Percentiles rank a stretch among this genome's conserved stretches.
phyloP scores from a whole-genome alignment of 2,329 filamentous ascomycete species.

The Penicillium sp. region DNA sequence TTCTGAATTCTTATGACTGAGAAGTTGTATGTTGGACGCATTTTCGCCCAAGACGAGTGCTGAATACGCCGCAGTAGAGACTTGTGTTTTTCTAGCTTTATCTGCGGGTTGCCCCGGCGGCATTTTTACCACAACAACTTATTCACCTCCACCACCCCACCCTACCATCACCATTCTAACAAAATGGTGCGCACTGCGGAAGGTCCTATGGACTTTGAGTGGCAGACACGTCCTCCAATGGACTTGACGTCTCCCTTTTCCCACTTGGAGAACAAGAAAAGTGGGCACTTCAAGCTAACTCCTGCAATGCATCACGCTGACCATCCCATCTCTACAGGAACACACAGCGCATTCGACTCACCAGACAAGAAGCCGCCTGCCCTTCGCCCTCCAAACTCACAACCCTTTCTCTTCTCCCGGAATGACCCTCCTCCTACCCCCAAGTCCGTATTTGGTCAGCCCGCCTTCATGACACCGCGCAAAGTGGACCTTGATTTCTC shows the following conservation, averaged over 20 bases:
- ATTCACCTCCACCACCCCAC: slow-evolving; percentile 16
- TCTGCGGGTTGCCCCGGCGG: slow-evolving; percentile 10
- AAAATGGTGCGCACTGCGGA: slow-evolving; percentile 45
- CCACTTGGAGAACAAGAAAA: slow-evolving; percentile 49
- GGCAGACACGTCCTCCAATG: slow-evolving; percentile 47
- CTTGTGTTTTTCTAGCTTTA: neutral
- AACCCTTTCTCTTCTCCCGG: slow-evolving; percentile 52
- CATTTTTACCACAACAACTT: slow-evolving; percentile 26
- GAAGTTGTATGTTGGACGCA: too few species aligned
- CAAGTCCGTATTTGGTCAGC: slow-evolving; percentile 37
- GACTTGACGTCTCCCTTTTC: slow-evolving; percentile 50
- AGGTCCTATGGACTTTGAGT: slow-evolving; percentile 55
- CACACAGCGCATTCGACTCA: slow-evolving; percentile 45
- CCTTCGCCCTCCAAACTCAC: slow-evolving; percentile 51
- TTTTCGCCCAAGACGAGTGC: too few species aligned
- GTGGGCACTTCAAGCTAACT: slow-evolving; percentile 30
- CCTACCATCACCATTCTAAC: slow-evolving; percentile 8
- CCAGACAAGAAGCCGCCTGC: slow-evolving; percentile 52
- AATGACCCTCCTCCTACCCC: slow-evolving; percentile 31
- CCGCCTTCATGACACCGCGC: slow-evolving; percentile 52
- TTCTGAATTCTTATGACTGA: too few species aligned
- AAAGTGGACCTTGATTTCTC: slow-evolving; percentile 51
- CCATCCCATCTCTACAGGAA: slow-evolving; percentile 26
- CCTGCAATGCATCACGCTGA: neutral
- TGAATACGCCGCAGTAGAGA: neutral